Base-by-base conservation (phyloP, 78 protist genomes). In the Dictyostelium capitatum region DNA sequence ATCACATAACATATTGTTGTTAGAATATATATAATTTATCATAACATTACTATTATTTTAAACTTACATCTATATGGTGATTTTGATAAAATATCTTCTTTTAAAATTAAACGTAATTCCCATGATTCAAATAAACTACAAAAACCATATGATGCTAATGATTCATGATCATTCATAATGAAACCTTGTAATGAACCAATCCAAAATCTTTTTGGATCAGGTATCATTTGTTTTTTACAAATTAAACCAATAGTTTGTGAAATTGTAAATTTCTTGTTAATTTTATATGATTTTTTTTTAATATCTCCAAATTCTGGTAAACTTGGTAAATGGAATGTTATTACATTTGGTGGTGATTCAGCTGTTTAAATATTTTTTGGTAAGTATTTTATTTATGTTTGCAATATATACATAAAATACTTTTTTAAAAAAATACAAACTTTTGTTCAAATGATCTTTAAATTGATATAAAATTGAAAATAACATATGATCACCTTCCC, bases 131-230 rank as follows among this genome's bases (percentile, higher is more conserved):
- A 84, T 1, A 84, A 11, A 28, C 67, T 74, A 47, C 91, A 51
- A 23, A 84, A 59, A 74, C 91, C 91, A 74, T 74, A 84, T 14
- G 91, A 73, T 19, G 73, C 70, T 32, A 84, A 78, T n/a, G 81
- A 59, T 74, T 84, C 91, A 74, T 72, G 64, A 23, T 84, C 91
- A 72, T 46, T 84, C 91, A 84, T 74, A 8, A 84, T 84, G 28
- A 84, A 84, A 15, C 91, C 91, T 74, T 84, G 91, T 57, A 84
- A 25, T 51, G 83, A 74, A 17, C 91, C 91, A 75, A 84, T 74
- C 91, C 91, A 84, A n/a, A 84, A 84, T 84, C 91, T 84, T 48
- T 84, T 84, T 84, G 91, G 91, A 84, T 84, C 91, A 7, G 91
- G 91, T 28, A 84, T 74, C 77, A 50, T 77, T 74, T 84, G 91